Evolutionary conservation across 2,329 filamentous ascomycete species (phyloP), one percentile per base, ranked within the genome.

Genomic region (Sclerotinia trifoliorum): DNA sequence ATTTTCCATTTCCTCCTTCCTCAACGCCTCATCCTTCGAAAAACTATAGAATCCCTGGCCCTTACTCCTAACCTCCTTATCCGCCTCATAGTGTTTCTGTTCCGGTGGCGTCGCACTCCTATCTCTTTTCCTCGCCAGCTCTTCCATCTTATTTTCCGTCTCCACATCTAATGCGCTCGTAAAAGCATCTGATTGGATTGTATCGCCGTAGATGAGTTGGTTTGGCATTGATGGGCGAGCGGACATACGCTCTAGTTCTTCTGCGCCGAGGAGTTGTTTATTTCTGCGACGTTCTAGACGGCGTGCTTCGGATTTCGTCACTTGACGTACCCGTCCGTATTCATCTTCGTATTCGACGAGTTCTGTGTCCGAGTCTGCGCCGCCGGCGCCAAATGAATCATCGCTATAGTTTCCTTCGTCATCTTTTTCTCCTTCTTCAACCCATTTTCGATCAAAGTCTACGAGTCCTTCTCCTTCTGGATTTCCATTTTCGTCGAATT

Each of bases 361-460:
- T 66, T 93, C 90, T 70, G 77, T 56, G 72, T 76, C 68, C 4
- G 74, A 79, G 19, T 81, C 68, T 5, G 74, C 79, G 21, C 81
- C 81, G 2, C 80, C 79, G 2, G 78, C 79, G 8, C 80, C 70
- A 52, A 68, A 42, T 29, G 60, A 65, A 65, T 68, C 66, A 11
- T 56, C 49, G 42, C 54, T 68, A n/a, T n/a, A 11, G 26, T 26
- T 26, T 1, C 35, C 42, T 10, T 48, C 42, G 8, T 52, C 24
- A 7, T 35, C 32, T 13, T 88, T 82, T 32, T 82, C 81, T 76
- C 96, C 92, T 10, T 32, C 21, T 13, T 63, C 60, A 0, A 90
- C 93, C 94, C 95, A 98, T 81, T 98, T 99, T 70, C 90, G 85
- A 79, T 98, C 95, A 79, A 99, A 99, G 80, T 99, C 94, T 3